phyloP scores from a whole-genome alignment of 2,329 filamentous ascomycete species.

The Colletotrichum chlorophyti region DNA sequence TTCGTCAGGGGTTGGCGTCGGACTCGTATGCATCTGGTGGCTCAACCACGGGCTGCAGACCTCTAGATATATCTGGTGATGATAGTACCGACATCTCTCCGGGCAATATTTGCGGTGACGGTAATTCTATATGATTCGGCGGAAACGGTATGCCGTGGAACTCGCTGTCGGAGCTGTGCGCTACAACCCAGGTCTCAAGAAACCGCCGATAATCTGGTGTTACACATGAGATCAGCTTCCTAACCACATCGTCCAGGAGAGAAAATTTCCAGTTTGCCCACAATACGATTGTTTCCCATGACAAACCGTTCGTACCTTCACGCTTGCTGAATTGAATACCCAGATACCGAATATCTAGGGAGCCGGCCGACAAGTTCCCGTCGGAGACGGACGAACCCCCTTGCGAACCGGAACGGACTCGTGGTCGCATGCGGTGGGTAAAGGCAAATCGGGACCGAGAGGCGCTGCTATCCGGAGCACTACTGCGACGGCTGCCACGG shows the following conservation, averaged over 20 bases:
- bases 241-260: neutral
- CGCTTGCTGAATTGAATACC: slow-evolving; percentile 56
- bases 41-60: slow-evolving; percentile 40
- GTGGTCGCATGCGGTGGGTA: slow-evolving; percentile 48
- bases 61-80: slow-evolving; percentile 23
- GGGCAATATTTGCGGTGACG: slow-evolving; percentile 52
- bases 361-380: slow-evolving; percentile 31
- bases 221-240: neutral
- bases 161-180: slow-evolving; percentile 53
- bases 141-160: slow-evolving; percentile 54
- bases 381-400: slow-evolving; percentile 32
- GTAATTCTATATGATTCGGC: slow-evolving; percentile 52
- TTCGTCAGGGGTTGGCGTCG: slow-evolving; percentile 17
- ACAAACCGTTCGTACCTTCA: slow-evolving; percentile 55
- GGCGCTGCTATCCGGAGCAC: slow-evolving; percentile 44
- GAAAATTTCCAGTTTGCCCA: too few species aligned
- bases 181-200: slow-evolving; percentile 52
- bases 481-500: slow-evolving; percentile 47
- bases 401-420: slow-evolving; percentile 41
- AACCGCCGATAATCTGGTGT: slow-evolving; percentile 52
- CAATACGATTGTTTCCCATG: too few species aligned
- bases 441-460: slow-evolving; percentile 49
- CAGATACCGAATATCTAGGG: slow-evolving; percentile 53
- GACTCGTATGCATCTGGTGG: slow-evolving; percentile 31
- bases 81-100: slow-evolving; percentile 31